Base-by-base conservation (phyloP, 108 stramenopile genomes). In the Chaetoceros muelleri region DNA sequence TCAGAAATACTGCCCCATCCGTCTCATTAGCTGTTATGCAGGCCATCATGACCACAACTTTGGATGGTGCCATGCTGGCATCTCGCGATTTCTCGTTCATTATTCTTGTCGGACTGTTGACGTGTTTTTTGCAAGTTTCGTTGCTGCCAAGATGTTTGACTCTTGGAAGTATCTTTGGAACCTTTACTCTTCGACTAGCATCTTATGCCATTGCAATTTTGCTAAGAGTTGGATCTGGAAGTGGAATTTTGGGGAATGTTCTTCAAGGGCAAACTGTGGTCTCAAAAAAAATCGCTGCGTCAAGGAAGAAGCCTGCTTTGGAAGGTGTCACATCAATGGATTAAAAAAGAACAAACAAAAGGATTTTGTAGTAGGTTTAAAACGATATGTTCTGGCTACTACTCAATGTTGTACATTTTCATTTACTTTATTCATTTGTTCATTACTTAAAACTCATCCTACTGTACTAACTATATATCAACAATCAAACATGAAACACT, bases 31-130 rank as follows among this genome's bases (percentile, higher is more conserved):
- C 80, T 1, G 87, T 88, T 44, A 61, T 70, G 7, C 66, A 67
- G 17, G 73, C 79, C 17, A 88, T 88, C 56, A 50, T 80, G 44
- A 65, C 76, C 23, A 69, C 84, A 18, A 75, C 82, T 17, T 75
- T 82, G 3, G 87, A 88, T 67, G 83, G 87, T 24, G 76, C 79
- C 16, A 76, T 82, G 81, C 66, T 88, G 61, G 87, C 83, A 26
- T 81, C 80, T 31, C 68, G 75, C 17, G 87, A 88, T 58, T 88
- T 88, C 62, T 73, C 79, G 3, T 88, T 83, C 58, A 82, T 88
- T 81, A 60, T 88, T 7, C 27, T 58, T 10, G 55, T 62, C 21
- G 87, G 83, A 2, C 21, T 80, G 30, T 17, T 62, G 16, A 78
- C 76, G 8, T 80, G 80, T 57, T 27, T 76, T 22, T 20, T 79